Conservation (phyloP, 1,284 basidiomycete species). For the Ceratobasidium sp. region DNA sequence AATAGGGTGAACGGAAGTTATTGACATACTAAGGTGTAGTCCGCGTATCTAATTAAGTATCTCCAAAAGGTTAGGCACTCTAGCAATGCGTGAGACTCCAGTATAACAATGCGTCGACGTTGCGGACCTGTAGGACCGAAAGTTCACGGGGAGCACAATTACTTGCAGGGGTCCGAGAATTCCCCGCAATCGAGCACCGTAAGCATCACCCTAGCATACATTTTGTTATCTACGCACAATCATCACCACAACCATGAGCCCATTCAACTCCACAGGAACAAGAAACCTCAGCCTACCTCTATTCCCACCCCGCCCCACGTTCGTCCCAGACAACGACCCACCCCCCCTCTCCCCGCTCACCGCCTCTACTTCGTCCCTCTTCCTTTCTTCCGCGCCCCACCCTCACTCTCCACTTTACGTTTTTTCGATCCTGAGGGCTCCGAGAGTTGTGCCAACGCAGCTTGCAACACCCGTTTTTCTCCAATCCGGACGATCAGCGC, state of each 20-base stretch:
- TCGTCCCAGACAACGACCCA: neutral
- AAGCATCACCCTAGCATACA: constrained; percentile 2
- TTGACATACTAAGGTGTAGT: neutral
- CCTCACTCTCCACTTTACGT: constrained; percentile 34
- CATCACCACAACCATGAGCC: neutral
- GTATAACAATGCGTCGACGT: neutral
- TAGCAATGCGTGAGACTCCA: neutral
- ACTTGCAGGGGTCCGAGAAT: neutral
- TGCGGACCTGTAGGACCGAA: neutral
- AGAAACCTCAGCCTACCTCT: neutral
- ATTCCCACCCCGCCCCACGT: constrained; percentile 1
- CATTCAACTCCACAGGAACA: neutral
- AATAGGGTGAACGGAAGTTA: neutral
- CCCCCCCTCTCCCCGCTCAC: constrained; percentile 5
- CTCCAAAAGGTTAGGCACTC: neutral
- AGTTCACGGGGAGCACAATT: neutral
- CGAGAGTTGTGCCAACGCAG: constrained; percentile 54
- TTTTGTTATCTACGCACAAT: neutral
- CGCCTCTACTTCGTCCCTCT: neutral
- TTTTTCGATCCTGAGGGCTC: constrained; percentile 24
- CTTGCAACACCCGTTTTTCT: constrained; percentile 78
- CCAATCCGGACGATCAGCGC: constrained; percentile 82
- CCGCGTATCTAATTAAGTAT: neutral
- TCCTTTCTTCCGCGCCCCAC: constrained; percentile 29
- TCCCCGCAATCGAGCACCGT: neutral